Evolutionary conservation across 768 basidiomycete species (phyloP), one percentile per base, ranked within the genome.

Genomic region (Collybia nuda): DNA sequence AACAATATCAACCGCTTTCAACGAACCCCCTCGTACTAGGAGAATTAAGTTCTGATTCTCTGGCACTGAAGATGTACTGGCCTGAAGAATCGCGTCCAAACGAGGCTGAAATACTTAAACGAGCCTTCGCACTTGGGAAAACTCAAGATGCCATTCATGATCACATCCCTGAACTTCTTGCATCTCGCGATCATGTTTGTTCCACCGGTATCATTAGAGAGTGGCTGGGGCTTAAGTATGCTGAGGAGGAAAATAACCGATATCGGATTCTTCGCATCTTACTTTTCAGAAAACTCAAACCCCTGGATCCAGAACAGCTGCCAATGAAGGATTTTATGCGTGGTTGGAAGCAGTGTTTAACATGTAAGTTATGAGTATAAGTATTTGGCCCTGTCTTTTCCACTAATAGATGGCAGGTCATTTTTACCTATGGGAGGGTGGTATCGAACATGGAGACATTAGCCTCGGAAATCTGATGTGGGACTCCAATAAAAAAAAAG

Each of bases 401-500:
- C 9, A 11, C 32, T 32, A 11, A 32, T 14, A n/a, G n/a, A 32
- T 11, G 6, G 39, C 26, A 65, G 65, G 58, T 44, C 58, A 67
- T 49, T 55, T 47, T 43, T n/a, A 48, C 22, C 53, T 62, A 26
- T 63, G 62, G 56, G 37, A 19, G 15, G 32, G n/a, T 5, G 56
- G 56, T 15, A 45, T 67, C n/a, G 22, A 48, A 23, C 65, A 67
- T 21, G 36, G 53, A 5, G 67, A 67, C 29, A 58, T 65, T 48
- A 67, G 58, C 51, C 40, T 54, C 6, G 42, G 39, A 5, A 67
- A 67, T 50, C 40, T 62, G 6, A 63, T 61, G 66, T 55, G 47
- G 19, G 43, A 57, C 44, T 35, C 44, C n/a, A 40, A 46, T 15
- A 43, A 23, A 22, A 9, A 48, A 37, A 28, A 44, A 9, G 62